Evolutionary conservation across 257 asterid species (phyloP).

Genomic region (Gardenia jasminoides): DNA sequence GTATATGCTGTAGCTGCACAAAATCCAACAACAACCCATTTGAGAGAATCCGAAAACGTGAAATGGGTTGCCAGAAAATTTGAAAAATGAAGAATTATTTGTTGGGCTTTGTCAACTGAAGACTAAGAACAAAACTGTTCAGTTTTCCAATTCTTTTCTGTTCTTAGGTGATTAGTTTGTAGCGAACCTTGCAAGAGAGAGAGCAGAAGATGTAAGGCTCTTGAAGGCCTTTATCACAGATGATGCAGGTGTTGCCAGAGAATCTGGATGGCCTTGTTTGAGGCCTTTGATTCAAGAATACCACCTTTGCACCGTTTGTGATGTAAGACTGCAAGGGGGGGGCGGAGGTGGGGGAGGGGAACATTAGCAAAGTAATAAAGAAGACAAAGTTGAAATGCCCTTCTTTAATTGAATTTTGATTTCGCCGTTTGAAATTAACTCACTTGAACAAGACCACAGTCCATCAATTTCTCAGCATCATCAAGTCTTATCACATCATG

Average conservation of each 20-base stretch:
- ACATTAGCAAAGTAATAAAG: too few species aligned
- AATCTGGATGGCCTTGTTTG: slow-evolving; percentile 22
- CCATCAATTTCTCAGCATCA: slow-evolving; percentile 52
- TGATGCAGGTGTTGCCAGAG: slow-evolving; percentile 26
- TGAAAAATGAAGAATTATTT: not conserved
- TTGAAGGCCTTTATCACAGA: slow-evolving; percentile 37
- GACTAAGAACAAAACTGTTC: not conserved
- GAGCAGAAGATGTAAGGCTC: slow-evolving; percentile 43
- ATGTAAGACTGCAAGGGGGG: slow-evolving; percentile 30
- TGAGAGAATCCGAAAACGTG: slow-evolving; percentile 3
- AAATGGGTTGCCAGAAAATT: slow-evolving; percentile 20
- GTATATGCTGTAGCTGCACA: slow-evolving; percentile 50
- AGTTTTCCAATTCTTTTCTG: not conserved
- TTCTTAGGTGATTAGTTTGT: not conserved
- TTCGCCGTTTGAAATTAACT: slow-evolving; percentile 9
- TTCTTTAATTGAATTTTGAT: not conserved
- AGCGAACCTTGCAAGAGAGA: slow-evolving; percentile 72
- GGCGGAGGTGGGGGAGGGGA: not conserved
- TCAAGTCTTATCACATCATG: slow-evolving; percentile 62
- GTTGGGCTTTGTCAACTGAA: not conserved
- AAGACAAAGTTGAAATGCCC: not conserved
- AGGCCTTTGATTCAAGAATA: slow-evolving; percentile 33
- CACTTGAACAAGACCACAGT: slow-evolving; percentile 74
- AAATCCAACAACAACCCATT: slow-evolving; percentile 13
- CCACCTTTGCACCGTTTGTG: slow-evolving; percentile 36